A percentile compares a stretch with the other conserved stretches of the same genome.
phyloP scores from a whole-genome alignment of 2,329 filamentous ascomycete genomes.

The Clonostachys chloroleuca region DNA sequence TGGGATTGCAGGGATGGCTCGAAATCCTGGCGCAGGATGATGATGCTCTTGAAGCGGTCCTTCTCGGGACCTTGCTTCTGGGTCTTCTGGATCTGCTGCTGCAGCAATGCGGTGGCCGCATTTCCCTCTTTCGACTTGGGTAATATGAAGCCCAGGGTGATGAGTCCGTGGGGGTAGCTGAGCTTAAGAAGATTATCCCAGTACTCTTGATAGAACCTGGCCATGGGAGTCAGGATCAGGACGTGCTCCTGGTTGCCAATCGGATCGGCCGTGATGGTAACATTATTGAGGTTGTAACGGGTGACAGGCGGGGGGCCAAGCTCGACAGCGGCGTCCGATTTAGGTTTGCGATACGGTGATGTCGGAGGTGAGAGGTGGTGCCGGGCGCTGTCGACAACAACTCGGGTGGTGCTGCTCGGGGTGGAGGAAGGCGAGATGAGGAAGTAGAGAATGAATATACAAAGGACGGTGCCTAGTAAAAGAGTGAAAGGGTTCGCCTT shows the following conservation, averaged over 20 bases:
- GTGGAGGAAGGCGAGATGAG: conserved; percentile 49
- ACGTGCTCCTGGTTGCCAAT: conserved; percentile 78
- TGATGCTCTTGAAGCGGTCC: conserved; percentile 85
- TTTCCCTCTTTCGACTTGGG: conserved; percentile 93
- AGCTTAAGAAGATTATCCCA: conserved; percentile 90
- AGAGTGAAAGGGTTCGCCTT: conserved; percentile 76
- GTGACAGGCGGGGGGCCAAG: conserved; percentile 72
- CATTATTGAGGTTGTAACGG: conserved; percentile 92
- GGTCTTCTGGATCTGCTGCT: conserved; percentile 79
- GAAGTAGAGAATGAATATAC: conserved; percentile 67
- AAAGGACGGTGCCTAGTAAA: conserved; percentile 65
- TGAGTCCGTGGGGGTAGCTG: conserved; percentile 87
- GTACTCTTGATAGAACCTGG: conserved; percentile 89
- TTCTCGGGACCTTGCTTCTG: conserved; percentile 73
- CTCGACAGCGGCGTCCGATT: conserved; percentile 18
- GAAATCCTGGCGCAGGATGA: conserved; percentile 93
- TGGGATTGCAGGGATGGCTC: conserved; percentile 78
- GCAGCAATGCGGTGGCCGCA: conserved; percentile 74
- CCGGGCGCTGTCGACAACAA: conserved; percentile 40
- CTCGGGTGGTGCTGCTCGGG: conserved; percentile 30
- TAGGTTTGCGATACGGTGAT: conserved; percentile 35
- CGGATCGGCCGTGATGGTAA: conserved; percentile 76
- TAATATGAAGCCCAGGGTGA: conserved; percentile 93
- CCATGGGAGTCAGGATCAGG: conserved; percentile 88
- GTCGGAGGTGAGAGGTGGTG: conserved; percentile 38